Percentiles rank a stretch among this genome's conserved stretches.
These are phyloP conservation scores for Secale cereale DNA, from an alignment of 176 grass and related monocot species.

Conservation along the genomic window DNA sequence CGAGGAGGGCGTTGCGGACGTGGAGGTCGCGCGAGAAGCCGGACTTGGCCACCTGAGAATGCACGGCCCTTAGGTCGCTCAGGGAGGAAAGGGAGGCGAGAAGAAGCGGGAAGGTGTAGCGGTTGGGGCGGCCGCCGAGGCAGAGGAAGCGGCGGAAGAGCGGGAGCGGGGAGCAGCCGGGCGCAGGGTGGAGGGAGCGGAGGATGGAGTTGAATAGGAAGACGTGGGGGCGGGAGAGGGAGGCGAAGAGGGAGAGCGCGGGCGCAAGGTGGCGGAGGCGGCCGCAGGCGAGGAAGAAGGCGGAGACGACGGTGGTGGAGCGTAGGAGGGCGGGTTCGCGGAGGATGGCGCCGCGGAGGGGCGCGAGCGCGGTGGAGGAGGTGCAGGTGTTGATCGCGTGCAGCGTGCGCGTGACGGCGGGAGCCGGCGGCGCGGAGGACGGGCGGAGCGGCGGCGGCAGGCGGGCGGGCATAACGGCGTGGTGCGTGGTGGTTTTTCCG, in stretches of 20 bases:
- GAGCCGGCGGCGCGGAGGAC: constrained; percentile 16
- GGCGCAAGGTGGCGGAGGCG: constrained; percentile 48
- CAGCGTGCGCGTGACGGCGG: constrained; percentile 8
- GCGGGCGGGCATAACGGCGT: constrained; percentile 3
- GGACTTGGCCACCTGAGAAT: constrained; percentile 42
- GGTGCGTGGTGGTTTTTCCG: not conserved
- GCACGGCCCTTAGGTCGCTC: constrained; percentile 29
- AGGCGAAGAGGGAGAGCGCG: constrained; percentile 48
- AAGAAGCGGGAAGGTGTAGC: constrained; percentile 60
- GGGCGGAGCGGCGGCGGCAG: constrained; percentile 36
- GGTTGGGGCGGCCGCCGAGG: constrained; percentile 56
- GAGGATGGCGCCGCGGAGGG: constrained; percentile 34
- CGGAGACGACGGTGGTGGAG: constrained; percentile 35
- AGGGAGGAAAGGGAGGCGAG: constrained; percentile 52
- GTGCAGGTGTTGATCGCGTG: constrained; percentile 49
- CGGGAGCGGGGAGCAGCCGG: constrained; percentile 40
- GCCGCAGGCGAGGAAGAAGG: constrained; percentile 55
- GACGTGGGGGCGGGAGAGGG: constrained; percentile 42
- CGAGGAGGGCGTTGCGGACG: constrained; percentile 50
- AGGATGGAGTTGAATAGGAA: constrained; percentile 56
- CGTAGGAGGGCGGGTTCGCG: constrained; percentile 23
- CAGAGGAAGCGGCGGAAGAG: constrained; percentile 50
- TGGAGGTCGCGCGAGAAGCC: constrained; percentile 45
- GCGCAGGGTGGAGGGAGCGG: constrained; percentile 32
- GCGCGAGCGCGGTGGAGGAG: constrained; percentile 11